phyloP scores from a whole-genome alignment of 768 basidiomycete species.

The Terana coerulea region DNA sequence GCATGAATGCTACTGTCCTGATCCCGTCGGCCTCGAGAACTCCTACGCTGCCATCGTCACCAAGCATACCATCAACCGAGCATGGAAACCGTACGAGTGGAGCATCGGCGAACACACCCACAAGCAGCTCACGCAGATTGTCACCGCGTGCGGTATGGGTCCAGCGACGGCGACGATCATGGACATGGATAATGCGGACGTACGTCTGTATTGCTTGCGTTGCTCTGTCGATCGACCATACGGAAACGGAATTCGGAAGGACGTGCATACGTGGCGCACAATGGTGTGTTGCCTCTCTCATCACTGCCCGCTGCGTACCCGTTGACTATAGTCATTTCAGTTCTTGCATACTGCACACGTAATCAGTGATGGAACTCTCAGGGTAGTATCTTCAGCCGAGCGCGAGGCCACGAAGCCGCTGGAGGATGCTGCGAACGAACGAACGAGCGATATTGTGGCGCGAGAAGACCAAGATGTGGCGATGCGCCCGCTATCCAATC shows the following conservation, averaged over 20 bases:
- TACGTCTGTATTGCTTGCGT: no score
- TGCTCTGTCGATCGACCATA: neutral
- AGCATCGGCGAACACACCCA: neutral
- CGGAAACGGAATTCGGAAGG: neutral
- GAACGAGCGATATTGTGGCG: neutral
- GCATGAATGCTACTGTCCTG: neutral
- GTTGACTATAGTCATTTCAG: neutral
- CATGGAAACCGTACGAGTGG: neutral
- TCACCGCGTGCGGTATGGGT: neutral
- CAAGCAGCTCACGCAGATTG: neutral
- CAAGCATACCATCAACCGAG: neutral
- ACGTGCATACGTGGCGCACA: neutral
- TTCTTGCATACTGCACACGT: neutral
- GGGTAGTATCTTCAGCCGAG: neutral
- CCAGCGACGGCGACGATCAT: no score
- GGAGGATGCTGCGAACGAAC: neutral
- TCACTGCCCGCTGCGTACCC: no score
- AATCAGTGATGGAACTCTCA: neutral
- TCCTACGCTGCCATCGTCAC: neutral
- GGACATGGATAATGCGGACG: no score
- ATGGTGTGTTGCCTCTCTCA: no score
- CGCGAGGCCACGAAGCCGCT: neutral
- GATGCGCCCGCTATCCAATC: neutral
- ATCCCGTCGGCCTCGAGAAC: neutral
- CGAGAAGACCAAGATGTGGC: neutral